A percentile compares a stretch with the other conserved stretches of the same genome.
These are phyloP conservation scores for Alternaria solani DNA, from an alignment of 2,329 filamentous ascomycete genomes.

Conservation along the genomic window DNA sequence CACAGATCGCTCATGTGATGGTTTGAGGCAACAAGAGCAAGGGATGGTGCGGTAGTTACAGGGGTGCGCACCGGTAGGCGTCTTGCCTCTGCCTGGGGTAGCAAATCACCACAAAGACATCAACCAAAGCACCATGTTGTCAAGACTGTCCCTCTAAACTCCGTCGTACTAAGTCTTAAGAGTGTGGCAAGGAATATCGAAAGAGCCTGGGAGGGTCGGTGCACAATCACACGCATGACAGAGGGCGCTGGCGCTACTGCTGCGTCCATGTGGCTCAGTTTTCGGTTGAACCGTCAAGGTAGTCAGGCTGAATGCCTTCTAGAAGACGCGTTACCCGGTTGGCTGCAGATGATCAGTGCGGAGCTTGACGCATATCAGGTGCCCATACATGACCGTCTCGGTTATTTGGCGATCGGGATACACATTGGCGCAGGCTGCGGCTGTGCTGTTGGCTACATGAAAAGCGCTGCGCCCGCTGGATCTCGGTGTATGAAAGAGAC, in stretches of 20 bases:
- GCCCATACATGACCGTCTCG: slow-evolving; percentile 43
- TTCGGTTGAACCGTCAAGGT: slow-evolving; percentile 23
- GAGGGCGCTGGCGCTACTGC: neutral
- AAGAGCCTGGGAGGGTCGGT: neutral
- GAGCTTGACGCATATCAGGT: slow-evolving; percentile 41
- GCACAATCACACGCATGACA: slow-evolving; percentile 7
- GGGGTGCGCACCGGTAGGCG: slow-evolving; percentile 28
- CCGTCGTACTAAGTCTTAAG: neutral
- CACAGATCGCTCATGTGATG: slow-evolving; percentile 31
- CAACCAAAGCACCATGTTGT: slow-evolving; percentile 18
- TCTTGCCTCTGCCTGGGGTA: slow-evolving; percentile 29
- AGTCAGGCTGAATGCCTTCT: slow-evolving; percentile 35
- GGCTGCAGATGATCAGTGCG: slow-evolving; percentile 32
- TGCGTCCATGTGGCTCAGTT: slow-evolving; percentile 16
- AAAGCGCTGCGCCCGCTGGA: slow-evolving; percentile 17
- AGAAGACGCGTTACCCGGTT: slow-evolving; percentile 36
- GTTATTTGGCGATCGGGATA: slow-evolving; percentile 46
- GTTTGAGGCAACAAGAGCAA: slow-evolving; percentile 22
- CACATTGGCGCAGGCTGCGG: slow-evolving; percentile 18
- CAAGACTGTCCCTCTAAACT: slow-evolving; percentile 7
- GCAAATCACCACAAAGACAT: slow-evolving; percentile 33
- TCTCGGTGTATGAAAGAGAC: neutral
- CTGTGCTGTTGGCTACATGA: slow-evolving; percentile 41
- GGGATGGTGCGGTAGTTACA: slow-evolving; percentile 16
- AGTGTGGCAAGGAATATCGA: neutral